Evolutionary conservation across 768 basidiomycete genomes (phyloP).

Genomic region (Phlebiopsis flavidoalba): DNA sequence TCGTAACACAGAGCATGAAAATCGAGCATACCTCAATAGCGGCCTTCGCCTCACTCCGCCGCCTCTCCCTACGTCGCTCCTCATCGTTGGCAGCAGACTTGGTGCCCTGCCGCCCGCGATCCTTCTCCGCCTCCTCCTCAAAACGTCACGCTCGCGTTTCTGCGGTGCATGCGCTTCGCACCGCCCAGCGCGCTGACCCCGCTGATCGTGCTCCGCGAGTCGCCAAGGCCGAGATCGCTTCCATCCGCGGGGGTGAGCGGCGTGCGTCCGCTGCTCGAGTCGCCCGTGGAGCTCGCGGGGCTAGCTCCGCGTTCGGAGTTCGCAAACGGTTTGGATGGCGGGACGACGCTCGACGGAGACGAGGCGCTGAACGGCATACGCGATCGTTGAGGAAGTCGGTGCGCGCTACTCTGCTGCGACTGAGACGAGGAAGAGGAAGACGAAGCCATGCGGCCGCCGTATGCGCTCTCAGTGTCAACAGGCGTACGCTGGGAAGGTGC

Average conservation of each 20-base stretch:
- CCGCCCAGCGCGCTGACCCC: not conserved
- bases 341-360: conserved; percentile 2
- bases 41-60: conserved; percentile 79
- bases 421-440: conserved; percentile 4
- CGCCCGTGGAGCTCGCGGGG: conserved; percentile 81
- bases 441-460: conserved; percentile 4
- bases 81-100: conserved; percentile 22
- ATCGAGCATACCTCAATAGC: conserved; percentile 70
- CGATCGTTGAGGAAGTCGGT: conserved; percentile 5
- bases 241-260: conserved; percentile 79
- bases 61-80: conserved; percentile 64
- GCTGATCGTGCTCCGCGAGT: conserved; percentile 14
- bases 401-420: not conserved
- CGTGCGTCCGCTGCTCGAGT: conserved; percentile 71
- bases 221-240: conserved; percentile 43
- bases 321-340: conserved; percentile 52
- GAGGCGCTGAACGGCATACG: not conserved
- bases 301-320: conserved; percentile 47
- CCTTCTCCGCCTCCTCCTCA: conserved; percentile 42
- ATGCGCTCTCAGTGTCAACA: not conserved
- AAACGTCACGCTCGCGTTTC: conserved; percentile 68
- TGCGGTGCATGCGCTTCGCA: conserved; percentile 28
- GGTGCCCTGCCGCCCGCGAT: conserved; percentile 14
- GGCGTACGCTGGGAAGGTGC: not conserved
- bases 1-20: not conserved